Conservation (phyloP, 768 basidiomycete genomes). For the Suillus decipiens region DNA sequence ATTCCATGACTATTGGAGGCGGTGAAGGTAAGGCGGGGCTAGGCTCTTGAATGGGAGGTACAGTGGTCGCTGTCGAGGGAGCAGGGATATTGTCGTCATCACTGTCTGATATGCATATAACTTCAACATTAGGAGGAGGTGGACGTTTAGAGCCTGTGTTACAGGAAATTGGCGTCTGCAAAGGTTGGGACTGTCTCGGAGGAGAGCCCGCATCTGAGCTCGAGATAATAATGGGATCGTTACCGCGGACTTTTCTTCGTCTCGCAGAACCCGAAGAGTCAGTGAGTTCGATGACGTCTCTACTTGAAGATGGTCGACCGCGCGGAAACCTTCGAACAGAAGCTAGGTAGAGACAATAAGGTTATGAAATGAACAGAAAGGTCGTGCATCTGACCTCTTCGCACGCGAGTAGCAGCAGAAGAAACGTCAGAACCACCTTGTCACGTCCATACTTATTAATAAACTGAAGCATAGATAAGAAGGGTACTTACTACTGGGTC, state of each 20-base stretch:
- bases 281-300: conserved; percentile 20
- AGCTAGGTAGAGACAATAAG: conserved; percentile 15
- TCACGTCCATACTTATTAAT: not conserved
- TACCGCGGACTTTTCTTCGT: not conserved
- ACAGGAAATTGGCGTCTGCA: conserved; percentile 3
- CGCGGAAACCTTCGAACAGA: conserved; percentile 14
- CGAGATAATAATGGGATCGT: conserved; percentile 26
- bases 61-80: not conserved
- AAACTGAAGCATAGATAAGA: conserved; percentile 3
- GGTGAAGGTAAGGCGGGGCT: not conserved
- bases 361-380: conserved; percentile 11
- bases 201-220: conserved; percentile 25
- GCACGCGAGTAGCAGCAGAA: conserved; percentile 21
- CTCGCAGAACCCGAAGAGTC: conserved; percentile 23
- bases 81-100: conserved; percentile 16
- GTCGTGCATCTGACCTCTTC: conserved; percentile 20
- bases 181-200: conserved; percentile 1
- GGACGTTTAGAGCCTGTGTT: not conserved
- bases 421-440: conserved; percentile 12
- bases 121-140: conserved; percentile 21
- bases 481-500: conserved; percentile 4
- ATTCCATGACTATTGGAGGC: not conserved
- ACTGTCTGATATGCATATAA: conserved; percentile 33
- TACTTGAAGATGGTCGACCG: conserved; percentile 14
- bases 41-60: not conserved